Conservation (phyloP, 768 basidiomycete genomes). For the Mycena olivaceomarginata region DNA sequence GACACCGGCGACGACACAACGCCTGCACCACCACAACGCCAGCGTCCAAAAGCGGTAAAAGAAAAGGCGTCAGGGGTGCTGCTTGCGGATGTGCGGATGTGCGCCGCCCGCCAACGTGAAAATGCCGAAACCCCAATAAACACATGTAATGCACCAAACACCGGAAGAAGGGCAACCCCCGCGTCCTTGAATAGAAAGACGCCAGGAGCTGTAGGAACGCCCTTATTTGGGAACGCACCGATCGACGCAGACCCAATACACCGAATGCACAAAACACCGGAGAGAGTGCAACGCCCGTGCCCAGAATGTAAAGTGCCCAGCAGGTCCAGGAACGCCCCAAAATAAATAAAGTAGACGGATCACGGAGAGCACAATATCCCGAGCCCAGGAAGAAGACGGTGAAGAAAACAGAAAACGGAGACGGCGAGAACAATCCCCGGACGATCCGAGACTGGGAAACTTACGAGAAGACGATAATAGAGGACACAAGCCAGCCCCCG, state of each 20-base stretch:
- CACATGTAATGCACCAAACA: neutral
- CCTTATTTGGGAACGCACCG: too few species aligned
- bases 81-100: neutral
- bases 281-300: too few species aligned
- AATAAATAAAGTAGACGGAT: neutral
- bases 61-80: neutral
- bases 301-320: too few species aligned
- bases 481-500: neutral
- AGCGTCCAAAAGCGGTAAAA: neutral
- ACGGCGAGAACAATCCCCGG: neutral
- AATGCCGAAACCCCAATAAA: neutral
- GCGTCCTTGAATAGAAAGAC: neutral
- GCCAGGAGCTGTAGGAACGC: neutral
- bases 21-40: slow-evolving; percentile 15
- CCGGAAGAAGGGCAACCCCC: slow-evolving; percentile 1
- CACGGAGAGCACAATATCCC: neutral
- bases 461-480: neutral
- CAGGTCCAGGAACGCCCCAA: neutral
- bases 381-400: too few species aligned
- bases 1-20: slow-evolving; percentile 12
- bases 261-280: neutral
- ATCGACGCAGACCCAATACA: too few species aligned
- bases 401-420: neutral
- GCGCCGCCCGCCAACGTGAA: too few species aligned
- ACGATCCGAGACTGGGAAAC: neutral